Evolutionary conservation across 768 basidiomycete species (phyloP), one percentile per base, ranked within the genome.

Genomic region (Rhizopogon salebrosus): DNA sequence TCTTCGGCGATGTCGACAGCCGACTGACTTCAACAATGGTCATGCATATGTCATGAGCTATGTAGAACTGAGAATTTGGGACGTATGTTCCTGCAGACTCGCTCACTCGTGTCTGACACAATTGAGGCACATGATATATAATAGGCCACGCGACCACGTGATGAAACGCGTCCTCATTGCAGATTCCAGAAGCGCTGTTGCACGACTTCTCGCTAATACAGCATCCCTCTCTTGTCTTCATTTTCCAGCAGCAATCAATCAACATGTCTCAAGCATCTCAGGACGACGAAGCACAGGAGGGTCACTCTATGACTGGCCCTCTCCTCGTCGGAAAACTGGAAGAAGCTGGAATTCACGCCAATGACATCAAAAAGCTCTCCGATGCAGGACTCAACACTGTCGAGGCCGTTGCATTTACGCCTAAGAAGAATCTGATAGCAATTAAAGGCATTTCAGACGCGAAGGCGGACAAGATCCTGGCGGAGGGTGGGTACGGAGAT

Each of bases 371-470:
- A 81, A 98, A 98, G 69, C 85, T 99, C 42, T 69, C 82, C 11
- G 95, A 97, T 48, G 92, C 90, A 27, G 97, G 97, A 11, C 79
- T 90, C 54, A 82, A 95, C 68, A 98, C 97, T 2, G 84, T 99
- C 57, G 97, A 99, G 67, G 83, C 92, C 14, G 92, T 98, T 48
- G 95, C 93, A 31, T 98, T 94, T 65, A 98, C 95, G 0, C 92
- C 95, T 13, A 97, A 98, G 80, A 98, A 98, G 74, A 77, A 77
- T 48, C 73, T 98, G 31, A 80, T 91, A 53, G 80, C 83, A 4
- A 95, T 98, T 61, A 98, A 98, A 70, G 97, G 97, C 9, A 97
- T 99, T 42, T 94, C 92, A 23, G 97, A 99, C 60, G 80, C 86
- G 57, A 99, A 98, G 66, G 97, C 97, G 2, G 97, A 99, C 67